Evolutionary conservation across 495 filamentous ascomycete genomes (phyloP).

Genomic region (Platismatia glauca): DNA sequence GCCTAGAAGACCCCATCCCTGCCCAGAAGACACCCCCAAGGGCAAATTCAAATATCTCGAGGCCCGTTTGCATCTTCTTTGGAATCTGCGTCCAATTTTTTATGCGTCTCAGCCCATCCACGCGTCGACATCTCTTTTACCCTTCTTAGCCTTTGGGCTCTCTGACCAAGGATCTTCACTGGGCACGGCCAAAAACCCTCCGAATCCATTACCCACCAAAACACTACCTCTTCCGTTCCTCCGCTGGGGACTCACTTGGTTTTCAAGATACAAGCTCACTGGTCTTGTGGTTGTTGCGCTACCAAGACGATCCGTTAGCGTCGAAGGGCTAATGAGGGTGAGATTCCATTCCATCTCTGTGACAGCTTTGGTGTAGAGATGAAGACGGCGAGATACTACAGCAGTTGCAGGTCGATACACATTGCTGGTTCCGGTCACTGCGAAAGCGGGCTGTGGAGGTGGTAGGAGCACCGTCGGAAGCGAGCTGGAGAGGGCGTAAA

Average conservation of each 20-base stretch:
- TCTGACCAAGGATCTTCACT: slow-evolving; percentile 38
- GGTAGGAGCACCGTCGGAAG: slow-evolving; percentile 66
- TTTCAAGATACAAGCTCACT: slow-evolving; percentile 44
- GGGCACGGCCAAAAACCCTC: slow-evolving; percentile 75
- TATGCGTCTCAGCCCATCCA: slow-evolving; percentile 24
- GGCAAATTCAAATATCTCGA: neutral
- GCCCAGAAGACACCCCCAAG: neutral
- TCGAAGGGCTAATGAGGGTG: slow-evolving; percentile 46
- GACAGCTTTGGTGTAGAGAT: slow-evolving; percentile 78
- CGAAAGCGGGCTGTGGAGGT: slow-evolving; percentile 40
- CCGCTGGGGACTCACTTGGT: slow-evolving; percentile 47
- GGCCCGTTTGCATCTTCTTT: neutral
- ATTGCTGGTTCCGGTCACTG: neutral
- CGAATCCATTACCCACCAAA: slow-evolving; percentile 67
- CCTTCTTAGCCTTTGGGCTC: slow-evolving; percentile 23
- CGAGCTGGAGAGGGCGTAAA: slow-evolving; percentile 77
- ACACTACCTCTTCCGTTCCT: slow-evolving; percentile 52
- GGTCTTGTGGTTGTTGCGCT: slow-evolving; percentile 40
- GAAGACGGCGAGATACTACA: slow-evolving; percentile 54
- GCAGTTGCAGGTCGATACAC: slow-evolving; percentile 24
- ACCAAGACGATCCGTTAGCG: slow-evolving; percentile 27
- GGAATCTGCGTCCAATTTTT: neutral
- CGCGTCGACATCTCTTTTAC: slow-evolving; percentile 12
- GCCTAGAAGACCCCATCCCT: neutral
- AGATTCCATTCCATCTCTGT: slow-evolving; percentile 84